phyloP scores from a whole-genome alignment of 2,329 filamentous ascomycete genomes.

The Plectosphaerella cucumerina region DNA sequence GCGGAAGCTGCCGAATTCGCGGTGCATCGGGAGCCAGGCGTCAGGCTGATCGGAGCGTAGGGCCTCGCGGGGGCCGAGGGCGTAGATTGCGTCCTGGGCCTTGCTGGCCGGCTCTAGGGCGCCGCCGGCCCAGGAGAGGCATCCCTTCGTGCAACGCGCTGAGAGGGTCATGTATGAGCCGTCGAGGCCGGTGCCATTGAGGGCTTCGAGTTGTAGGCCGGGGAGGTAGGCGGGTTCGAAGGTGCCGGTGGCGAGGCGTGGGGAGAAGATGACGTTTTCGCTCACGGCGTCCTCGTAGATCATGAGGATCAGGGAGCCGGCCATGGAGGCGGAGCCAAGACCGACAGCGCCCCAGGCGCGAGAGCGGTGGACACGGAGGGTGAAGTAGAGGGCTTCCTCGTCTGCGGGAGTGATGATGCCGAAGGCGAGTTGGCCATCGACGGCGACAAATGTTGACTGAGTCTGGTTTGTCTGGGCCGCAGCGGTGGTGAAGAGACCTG shows the following conservation, averaged over 20 bases:
- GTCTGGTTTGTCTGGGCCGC: slow-evolving; percentile 21
- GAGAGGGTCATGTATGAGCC: slow-evolving; percentile 42
- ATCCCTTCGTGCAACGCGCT: slow-evolving; percentile 46
- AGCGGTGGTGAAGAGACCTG: slow-evolving; percentile 13
- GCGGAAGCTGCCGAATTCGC: slow-evolving; percentile 48
- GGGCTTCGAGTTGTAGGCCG: slow-evolving; percentile 36
- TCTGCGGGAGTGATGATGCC: slow-evolving; percentile 45
- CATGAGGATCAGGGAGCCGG: slow-evolving; percentile 48
- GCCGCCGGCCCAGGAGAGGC: slow-evolving; percentile 45
- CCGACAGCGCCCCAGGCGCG: slow-evolving; percentile 52
- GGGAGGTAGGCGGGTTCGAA: slow-evolving; percentile 46
- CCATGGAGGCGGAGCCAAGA: slow-evolving; percentile 48
- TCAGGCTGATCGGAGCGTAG: slow-evolving; percentile 35
- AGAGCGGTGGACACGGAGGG: slow-evolving; percentile 40
- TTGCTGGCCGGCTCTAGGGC: slow-evolving; percentile 45
- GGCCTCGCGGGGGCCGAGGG: slow-evolving; percentile 43
- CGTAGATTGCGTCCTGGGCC: slow-evolving; percentile 50
- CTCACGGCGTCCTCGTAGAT: slow-evolving; percentile 44
- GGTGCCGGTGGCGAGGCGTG: slow-evolving; percentile 45
- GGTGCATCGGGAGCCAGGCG: slow-evolving; percentile 47
- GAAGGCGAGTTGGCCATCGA: slow-evolving; percentile 40
- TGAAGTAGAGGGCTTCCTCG: slow-evolving; percentile 47
- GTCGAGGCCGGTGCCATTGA: slow-evolving; percentile 45
- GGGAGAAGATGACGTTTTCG: slow-evolving; percentile 51
- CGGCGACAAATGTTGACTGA: slow-evolving; percentile 40